Conservation (phyloP, 2,329 filamentous ascomycete species). For the Didymella lethalis region DNA sequence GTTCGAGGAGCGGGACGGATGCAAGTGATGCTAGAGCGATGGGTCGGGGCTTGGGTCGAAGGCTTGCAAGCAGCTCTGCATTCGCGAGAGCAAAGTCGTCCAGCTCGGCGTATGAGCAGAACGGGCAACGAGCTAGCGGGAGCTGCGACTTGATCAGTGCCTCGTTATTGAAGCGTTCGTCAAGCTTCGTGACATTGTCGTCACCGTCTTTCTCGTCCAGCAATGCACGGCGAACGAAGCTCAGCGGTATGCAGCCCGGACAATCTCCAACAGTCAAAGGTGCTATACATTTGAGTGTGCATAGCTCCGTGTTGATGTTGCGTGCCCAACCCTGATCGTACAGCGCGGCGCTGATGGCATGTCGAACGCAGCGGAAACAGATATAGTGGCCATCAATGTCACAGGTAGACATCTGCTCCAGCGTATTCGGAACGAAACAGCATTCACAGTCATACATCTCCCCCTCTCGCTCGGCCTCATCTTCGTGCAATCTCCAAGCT, state of each 20-base stretch:
- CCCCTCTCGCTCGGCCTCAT: slow-evolving; percentile 56
- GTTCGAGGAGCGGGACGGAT: slow-evolving; percentile 40
- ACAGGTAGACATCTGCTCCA: slow-evolving; percentile 79
- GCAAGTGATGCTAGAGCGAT: slow-evolving; percentile 36
- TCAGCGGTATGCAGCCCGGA: slow-evolving; percentile 72
- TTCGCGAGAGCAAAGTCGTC: slow-evolving; percentile 60
- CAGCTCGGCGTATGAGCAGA: slow-evolving; percentile 89
- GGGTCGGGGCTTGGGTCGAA: slow-evolving; percentile 45
- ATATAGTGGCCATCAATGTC: slow-evolving; percentile 73
- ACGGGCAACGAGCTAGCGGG: slow-evolving; percentile 83
- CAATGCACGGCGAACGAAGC: slow-evolving; percentile 77
- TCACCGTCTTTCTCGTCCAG: slow-evolving; percentile 71
- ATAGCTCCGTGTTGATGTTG: slow-evolving; percentile 75
- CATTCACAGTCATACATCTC: slow-evolving; percentile 75
- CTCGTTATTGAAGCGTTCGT: slow-evolving; percentile 80
- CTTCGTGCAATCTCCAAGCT: slow-evolving; percentile 58
- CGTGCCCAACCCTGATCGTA: slow-evolving; percentile 93
- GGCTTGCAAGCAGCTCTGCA: slow-evolving; percentile 34
- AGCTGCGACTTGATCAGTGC: slow-evolving; percentile 75
- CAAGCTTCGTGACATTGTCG: slow-evolving; percentile 77
- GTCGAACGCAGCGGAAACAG: slow-evolving; percentile 82
- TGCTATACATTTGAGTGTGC: slow-evolving; percentile 84
- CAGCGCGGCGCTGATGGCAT: slow-evolving; percentile 82
- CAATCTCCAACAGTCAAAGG: slow-evolving; percentile 69
- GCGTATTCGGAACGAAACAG: slow-evolving; percentile 74